Evolutionary conservation across 129 eudicot species (phyloP), one percentile per base, ranked within the genome.

Genomic region (Kitagawia praeruptora): DNA sequence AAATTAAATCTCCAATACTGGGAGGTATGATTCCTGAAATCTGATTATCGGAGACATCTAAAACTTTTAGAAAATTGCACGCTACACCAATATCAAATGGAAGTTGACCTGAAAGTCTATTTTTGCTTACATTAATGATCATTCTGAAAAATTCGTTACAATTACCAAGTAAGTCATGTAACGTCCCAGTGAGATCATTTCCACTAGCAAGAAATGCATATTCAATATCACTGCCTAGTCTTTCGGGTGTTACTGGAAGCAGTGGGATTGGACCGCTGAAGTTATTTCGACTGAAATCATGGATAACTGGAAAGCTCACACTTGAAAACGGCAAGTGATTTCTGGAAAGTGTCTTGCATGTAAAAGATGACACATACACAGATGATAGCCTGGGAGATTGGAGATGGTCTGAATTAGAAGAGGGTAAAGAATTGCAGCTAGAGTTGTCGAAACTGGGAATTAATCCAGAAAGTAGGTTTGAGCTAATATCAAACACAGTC

Each of bases 21-120:
- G 64, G 77, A 27, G 90, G 90, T 72, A 87, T 80, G 75, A 37
- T 71, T 66, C 87, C 91, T 0, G 85, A 83, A 71, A 88, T 85
- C 64, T 67, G 81, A 81, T 85, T 85, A 74, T 71, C 64, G 56
- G 87, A 85, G 70, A 83, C 88, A 81, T 83, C 88, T 77, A 83
- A 76, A 45, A 81, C 72, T 84, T 78, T 78, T 15, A 88, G 34
- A 81, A 85, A 85, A 76, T 66, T 41, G 83, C 87, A 88, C 4
- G 58, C 80, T 70, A 41, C 80, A 78, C 85, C 85, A 70, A 81
- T 51, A 53, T 79, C 70, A 11, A 80, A 21, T 51, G 85, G 83
- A 70, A 88, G 76, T 61, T 74, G 77, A 75, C 86, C 91, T 4
- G 84, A 83, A 39, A 85, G 64, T 77, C 70, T 38, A 76, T 88